phyloP scores from a whole-genome alignment of 83 land plant species.

The Thuja plicata region DNA sequence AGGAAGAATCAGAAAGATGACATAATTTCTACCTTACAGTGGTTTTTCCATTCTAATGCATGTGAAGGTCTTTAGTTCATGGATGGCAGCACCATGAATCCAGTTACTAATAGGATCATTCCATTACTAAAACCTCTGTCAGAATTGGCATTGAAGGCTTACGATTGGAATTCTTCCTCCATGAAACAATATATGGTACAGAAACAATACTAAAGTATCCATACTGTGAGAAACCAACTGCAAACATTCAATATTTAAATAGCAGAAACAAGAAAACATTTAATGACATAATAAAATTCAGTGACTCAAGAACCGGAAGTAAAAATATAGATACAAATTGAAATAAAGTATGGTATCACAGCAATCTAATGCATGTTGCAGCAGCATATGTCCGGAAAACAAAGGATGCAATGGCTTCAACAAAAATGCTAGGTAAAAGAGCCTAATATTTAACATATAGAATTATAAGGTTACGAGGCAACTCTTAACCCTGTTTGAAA shows the following conservation, averaged over 20 bases:
- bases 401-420: background rate
- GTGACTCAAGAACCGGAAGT: background rate
- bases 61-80: background rate
- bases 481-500: background rate
- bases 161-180: background rate
- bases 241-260: background rate
- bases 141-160: background rate
- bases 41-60: background rate
- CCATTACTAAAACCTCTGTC: background rate
- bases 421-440: background rate
- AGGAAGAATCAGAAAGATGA: background rate
- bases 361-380: background rate
- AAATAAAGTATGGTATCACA: background rate
- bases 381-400: background rate
- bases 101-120: background rate
- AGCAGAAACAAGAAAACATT: background rate
- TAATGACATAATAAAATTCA: background rate
- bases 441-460: background rate
- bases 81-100: background rate
- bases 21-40: background rate
- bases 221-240: background rate
- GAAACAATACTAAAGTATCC: background rate
- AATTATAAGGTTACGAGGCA: background rate
- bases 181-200: background rate
- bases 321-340: background rate